Conservation (phyloP, 345 rosid species). For the Salix suchowensis region DNA sequence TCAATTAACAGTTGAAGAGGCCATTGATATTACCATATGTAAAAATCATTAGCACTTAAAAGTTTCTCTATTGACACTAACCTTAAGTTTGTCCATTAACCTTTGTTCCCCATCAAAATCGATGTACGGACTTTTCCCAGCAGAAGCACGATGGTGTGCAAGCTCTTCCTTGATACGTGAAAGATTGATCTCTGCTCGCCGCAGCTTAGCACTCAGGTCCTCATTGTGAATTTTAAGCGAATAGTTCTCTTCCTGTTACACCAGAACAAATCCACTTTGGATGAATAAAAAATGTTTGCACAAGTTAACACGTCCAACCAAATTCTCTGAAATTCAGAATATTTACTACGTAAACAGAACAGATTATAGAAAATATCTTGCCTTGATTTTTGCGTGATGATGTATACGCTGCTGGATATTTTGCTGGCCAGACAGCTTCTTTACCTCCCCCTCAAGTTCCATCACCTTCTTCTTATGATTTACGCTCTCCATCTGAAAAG, state of each 20-base stretch:
- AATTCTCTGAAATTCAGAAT: background rate
- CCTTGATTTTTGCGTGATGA: conserved; percentile 93
- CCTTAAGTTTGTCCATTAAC: conserved; percentile 53
- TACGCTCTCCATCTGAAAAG: conserved; percentile 55
- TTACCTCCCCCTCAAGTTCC: conserved; percentile 79
- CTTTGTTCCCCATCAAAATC: conserved; percentile 55
- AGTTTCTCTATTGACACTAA: conserved; percentile 13
- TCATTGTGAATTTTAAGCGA: conserved; percentile 65
- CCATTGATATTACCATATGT: background rate
- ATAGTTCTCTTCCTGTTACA: conserved; percentile 85
- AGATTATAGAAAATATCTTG: conserved; percentile 24
- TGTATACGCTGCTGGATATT: conserved; percentile 86
- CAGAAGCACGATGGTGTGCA: conserved; percentile 58
- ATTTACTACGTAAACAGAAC: background rate
- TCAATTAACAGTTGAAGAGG: background rate
- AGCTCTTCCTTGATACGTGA: conserved; percentile 81
- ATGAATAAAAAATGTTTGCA: background rate
- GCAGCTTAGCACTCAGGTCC: conserved; percentile 61
- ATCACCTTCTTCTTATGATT: conserved; percentile 53
- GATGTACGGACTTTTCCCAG: conserved; percentile 44
- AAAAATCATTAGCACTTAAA: background rate
- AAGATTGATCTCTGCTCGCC: conserved; percentile 46
- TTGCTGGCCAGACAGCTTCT: conserved; percentile 78
- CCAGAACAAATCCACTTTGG: background rate
- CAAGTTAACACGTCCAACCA: background rate